phyloP scores from a whole-genome alignment of 805 yeast species.

The Blastobotrys mokoenaii region DNA sequence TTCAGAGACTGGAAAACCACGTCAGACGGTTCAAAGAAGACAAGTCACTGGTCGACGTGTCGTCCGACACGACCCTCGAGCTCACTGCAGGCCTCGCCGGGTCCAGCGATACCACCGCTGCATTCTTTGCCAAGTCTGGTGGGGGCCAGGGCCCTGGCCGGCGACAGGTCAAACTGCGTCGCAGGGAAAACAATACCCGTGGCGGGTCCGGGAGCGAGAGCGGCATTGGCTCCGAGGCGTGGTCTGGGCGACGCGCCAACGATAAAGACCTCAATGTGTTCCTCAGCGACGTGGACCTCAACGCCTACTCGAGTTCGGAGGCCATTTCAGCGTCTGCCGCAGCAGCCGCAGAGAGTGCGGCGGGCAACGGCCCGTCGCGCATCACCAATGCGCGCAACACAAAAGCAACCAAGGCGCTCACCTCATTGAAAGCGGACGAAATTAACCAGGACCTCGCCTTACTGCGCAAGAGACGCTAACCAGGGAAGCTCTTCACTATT shows the following conservation, averaged over 20 bases:
- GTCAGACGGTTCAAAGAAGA: slow-evolving; percentile 7
- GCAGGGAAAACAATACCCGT: background rate
- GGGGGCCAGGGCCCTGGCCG: background rate
- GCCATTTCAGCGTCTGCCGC: background rate
- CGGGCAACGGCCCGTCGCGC: background rate
- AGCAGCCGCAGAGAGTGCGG: background rate
- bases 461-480: background rate
- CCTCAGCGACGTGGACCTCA: background rate
- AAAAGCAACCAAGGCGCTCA: slow-evolving; percentile 3
- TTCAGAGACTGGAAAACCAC: slow-evolving; percentile 11
- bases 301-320: background rate
- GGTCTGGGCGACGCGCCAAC: background rate
- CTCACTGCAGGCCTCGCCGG: slow-evolving; percentile 1
- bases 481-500: too few species aligned
- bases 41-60: slow-evolving; percentile 2
- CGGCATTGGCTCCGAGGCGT: background rate
- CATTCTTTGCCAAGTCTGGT: background rate
- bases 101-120: background rate
- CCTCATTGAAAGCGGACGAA: slow-evolving; percentile 3
- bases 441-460: slow-evolving; percentile 1
- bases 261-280: background rate
- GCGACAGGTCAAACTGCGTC: background rate
- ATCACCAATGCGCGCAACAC: background rate
- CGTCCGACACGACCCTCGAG: slow-evolving; percentile 1
- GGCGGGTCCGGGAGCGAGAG: background rate